Evolutionary conservation across 2,329 filamentous ascomycete species (phyloP), one percentile per base, ranked within the genome.

Genomic region (Epichloe brachyelytri): DNA sequence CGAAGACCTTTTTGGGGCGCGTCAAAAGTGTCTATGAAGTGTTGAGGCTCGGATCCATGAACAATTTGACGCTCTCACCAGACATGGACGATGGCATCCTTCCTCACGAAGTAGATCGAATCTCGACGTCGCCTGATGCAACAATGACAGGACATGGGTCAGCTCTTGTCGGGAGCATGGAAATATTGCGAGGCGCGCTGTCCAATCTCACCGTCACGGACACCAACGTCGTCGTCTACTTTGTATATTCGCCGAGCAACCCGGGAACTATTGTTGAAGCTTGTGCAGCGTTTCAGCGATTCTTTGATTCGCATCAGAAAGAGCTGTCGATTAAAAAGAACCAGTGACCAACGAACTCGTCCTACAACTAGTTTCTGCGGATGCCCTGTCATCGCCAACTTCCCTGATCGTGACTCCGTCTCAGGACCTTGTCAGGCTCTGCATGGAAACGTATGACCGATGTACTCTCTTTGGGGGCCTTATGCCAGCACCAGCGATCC

Each of bases 401-500:
- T 74, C 75, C 2, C 67, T 89, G 14, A 76, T 82, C 1, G 73
- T 86, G n/a, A 77, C 82, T 1, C 72, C 78, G 2, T 77, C 80
- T 0, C 63, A 68, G 5, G 80, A 83, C 14, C 78, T 85, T 58
- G 69, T 72, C 43, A 77, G 71, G 51, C 70, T 90, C 15, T 85
- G 84, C 17, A 73, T 88, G 53, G 85, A 91, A 64, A 79, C 85
- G 2, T 93, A 91, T 59, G 85, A 89, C 61, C 80, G 87, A 5
- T 89, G 86, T 60, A 78, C 77, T 11, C 63, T 77, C 26, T 78
- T 79, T 47, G 70, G 70, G 8, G 75, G 77, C 11, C 65, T 76
- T 51, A 72, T 78, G 62, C 78, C 83, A 8, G 79, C 84, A 0
- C 83, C 87, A 2, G 81, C 86, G 0, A 80, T 93, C 51, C 74